phyloP scores from a whole-genome alignment of 1,284 basidiomycete genomes.

The Sanguinoderma infundibulare region DNA sequence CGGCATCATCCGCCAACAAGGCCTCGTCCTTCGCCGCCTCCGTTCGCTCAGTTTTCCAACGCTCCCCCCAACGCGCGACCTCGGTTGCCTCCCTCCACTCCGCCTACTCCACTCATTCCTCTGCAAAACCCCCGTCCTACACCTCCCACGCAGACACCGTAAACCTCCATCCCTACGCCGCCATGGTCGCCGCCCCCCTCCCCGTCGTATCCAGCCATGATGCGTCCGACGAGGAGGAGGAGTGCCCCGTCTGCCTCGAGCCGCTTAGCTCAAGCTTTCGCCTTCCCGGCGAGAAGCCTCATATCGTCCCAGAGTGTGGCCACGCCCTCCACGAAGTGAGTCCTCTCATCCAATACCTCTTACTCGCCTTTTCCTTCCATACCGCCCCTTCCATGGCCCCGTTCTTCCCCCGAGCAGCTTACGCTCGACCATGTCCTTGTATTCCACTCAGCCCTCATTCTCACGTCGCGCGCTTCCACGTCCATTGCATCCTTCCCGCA shows the following conservation, averaged over 20 bases:
- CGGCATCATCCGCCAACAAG: slow-evolving; percentile 36
- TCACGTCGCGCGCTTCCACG: neutral
- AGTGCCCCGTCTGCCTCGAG: slow-evolving; percentile 91
- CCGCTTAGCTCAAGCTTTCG: slow-evolving; percentile 87
- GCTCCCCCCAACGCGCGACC: slow-evolving; percentile 36
- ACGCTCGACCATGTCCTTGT: neutral
- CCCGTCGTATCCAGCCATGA: slow-evolving; percentile 72
- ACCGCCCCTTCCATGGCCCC: neutral
- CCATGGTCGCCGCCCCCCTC: slow-evolving; percentile 62
- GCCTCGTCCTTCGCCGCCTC: slow-evolving; percentile 37
- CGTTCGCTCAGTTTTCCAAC: slow-evolving; percentile 45
- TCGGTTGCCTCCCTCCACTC: slow-evolving; percentile 44
- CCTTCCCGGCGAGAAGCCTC: slow-evolving; percentile 93
- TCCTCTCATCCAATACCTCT: slow-evolving; percentile 5
- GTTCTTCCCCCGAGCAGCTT: neutral
- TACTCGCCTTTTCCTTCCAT: neutral
- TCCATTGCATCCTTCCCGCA: neutral
- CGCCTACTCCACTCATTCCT: slow-evolving; percentile 38
- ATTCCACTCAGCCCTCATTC: slow-evolving; percentile 4
- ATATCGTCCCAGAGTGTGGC: slow-evolving; percentile 96
- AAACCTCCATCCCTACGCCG: slow-evolving; percentile 50
- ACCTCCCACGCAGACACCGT: slow-evolving; percentile 26
- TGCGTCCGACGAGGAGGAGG: slow-evolving; percentile 73
- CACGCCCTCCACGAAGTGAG: slow-evolving; percentile 93
- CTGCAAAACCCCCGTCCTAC: slow-evolving; percentile 27